These are phyloP conservation scores for Physcomitrellopsis africana DNA, from an alignment of 225 moss, liverwort and hornwort genomes.

Conservation along the genomic window DNA sequence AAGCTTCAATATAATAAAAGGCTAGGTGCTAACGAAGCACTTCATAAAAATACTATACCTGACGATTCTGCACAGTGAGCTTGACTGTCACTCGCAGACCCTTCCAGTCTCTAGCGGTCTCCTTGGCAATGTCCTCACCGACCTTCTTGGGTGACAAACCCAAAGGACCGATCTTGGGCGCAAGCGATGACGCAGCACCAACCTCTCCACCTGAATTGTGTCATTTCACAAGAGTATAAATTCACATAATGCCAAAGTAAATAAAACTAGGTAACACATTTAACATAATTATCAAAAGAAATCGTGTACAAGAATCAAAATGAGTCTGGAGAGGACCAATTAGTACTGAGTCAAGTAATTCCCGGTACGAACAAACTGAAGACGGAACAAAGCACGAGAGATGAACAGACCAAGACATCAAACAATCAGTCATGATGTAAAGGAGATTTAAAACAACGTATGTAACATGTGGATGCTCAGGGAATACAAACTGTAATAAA, in stretches of 20 bases:
- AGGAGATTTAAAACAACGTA: neutral
- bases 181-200: conserved; percentile 81
- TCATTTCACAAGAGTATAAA: neutral
- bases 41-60: neutral
- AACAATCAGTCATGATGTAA: neutral
- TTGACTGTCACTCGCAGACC: conserved; percentile 84
- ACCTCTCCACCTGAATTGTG: conserved; percentile 67
- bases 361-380: too few relatives aligned
- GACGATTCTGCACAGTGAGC: conserved; percentile 73
- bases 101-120: conserved; percentile 89
- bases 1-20: neutral
- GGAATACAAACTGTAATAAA: conserved; percentile 43
- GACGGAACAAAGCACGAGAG: neutral
- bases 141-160: conserved; percentile 86
- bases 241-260: neutral
- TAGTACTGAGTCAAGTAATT: too few relatives aligned
- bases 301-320: neutral
- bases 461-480: conserved; percentile 35
- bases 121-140: conserved; percentile 89
- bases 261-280: neutral
- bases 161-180: conserved; percentile 81
- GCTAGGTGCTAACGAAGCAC: too few relatives aligned
- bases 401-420: neutral
- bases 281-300: neutral
- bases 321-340: neutral